A percentile compares a stretch with the other conserved stretches of the same genome.
Evolutionary conservation across 73 alveolate genomes (phyloP).

Genomic region (Tetrahymena elliotti): DNA sequence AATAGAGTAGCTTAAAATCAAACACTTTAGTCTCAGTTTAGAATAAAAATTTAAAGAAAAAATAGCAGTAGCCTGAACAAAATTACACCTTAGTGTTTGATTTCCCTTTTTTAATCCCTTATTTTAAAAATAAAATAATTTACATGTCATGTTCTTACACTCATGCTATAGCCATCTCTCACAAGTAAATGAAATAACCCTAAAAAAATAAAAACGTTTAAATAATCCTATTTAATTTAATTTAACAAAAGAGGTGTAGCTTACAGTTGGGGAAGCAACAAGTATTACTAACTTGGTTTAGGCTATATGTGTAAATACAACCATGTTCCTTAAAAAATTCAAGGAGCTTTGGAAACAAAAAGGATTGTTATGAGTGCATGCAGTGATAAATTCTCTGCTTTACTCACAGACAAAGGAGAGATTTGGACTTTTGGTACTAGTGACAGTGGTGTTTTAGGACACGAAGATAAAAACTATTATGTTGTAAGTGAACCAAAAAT

Average conservation of each 20-base stretch:
- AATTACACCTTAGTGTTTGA: not conserved
- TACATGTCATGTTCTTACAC: constrained; percentile 17
- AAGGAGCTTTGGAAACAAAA: constrained; percentile 36
- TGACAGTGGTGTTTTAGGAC: constrained; percentile 39
- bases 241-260: not conserved
- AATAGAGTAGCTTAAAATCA: not conserved
- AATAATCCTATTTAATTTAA: not conserved
- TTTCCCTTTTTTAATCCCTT: not conserved
- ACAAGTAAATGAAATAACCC: not conserved
- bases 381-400: constrained; percentile 34
- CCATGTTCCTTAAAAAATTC: constrained; percentile 1
- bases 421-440: constrained; percentile 40
- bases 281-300: constrained; percentile 22
- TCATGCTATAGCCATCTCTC: constrained; percentile 34
- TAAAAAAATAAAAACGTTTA: too few relatives aligned
- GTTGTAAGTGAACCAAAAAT: constrained; percentile 37
- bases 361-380: constrained; percentile 2
- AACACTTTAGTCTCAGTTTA: not conserved
- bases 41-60: not conserved
- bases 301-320: constrained; percentile 26
- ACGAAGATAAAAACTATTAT: constrained; percentile 28
- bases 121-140: not conserved
- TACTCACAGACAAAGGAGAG: constrained; percentile 29
- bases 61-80: not conserved
- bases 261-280: constrained; percentile 38